Base-by-base conservation (phyloP, 352 stramenopile genomes). In the Pythium brassicae region DNA sequence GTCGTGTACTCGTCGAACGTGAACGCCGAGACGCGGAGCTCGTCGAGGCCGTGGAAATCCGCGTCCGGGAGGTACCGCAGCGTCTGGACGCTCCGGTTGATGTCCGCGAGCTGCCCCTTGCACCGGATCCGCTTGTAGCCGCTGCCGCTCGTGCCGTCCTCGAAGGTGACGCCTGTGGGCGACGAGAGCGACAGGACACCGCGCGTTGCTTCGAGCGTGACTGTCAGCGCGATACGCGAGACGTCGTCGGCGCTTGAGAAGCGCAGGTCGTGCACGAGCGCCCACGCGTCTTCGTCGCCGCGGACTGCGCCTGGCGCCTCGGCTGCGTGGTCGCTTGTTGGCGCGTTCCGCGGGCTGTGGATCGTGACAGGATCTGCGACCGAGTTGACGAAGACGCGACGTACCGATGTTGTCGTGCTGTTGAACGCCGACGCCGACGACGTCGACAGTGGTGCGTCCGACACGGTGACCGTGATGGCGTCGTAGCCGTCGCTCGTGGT, bases 211-310 rank as follows among this genome's bases (percentile, higher is more conserved):
- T 34, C 12, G 15, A 68, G 23, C 35, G 22, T 55, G 7, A 68
- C 22, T 17, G 35, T 45, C 14, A 86, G 59, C 17, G 59, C 64
- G 42, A 69, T 54, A 4, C 57, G 62, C 40, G 65, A 57, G 5
- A 65, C 78, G 20, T 83, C 70, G 57, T 88, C 78, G 20, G 54
- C 67, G 48, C 74, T 83, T 3, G 61, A 69, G 53, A 88, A 86
- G 0, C 27, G 34, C 45, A 86, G 60, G 8, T 53, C 63, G 32
- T 58, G 48, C 9, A 65, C 59, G 2, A 40, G 45, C 29, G 85
- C 55, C 63, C 62, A 67, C 19, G 55, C 50, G 57, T 88, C 78
- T 46, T 88, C 78, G 25, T 86, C 74, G 3, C 72, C 78, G 53
- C 61, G 71, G 12, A 86, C 37, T 7, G 37, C 45, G n/a, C 66